Conservation (phyloP, 345 rosid species). For the Salix purpurea region DNA sequence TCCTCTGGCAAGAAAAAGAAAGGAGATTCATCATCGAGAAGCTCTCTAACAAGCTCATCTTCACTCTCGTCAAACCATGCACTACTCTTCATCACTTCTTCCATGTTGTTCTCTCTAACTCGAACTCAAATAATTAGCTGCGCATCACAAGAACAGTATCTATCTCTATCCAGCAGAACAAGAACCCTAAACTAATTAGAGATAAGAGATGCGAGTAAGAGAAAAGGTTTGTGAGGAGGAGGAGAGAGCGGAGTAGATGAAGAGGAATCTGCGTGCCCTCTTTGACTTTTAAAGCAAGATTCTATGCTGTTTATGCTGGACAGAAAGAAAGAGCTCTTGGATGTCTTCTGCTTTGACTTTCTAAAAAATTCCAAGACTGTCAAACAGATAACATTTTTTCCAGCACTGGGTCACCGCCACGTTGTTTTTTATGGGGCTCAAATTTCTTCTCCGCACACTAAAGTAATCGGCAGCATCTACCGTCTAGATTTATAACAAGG, state of each 20-base stretch:
- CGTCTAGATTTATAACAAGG: neutral
- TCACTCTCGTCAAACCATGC: constrained; percentile 17
- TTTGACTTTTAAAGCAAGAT: constrained; percentile 14
- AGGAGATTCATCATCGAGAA: constrained; percentile 47
- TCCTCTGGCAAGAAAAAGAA: constrained; percentile 35
- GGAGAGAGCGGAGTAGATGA: constrained; percentile 50
- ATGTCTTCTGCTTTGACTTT: constrained; percentile 21
- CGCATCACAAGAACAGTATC: constrained; percentile 7
- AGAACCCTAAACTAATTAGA: neutral
- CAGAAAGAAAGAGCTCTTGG: neutral
- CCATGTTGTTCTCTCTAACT: constrained; percentile 16
- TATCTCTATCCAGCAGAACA: neutral
- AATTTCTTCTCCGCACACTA: neutral
- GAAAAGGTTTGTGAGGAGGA: constrained; percentile 7
- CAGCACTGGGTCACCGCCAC: constrained; percentile 16
- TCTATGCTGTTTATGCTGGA: constrained; percentile 2
- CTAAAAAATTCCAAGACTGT: constrained; percentile 15
- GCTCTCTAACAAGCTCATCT: constrained; percentile 48
- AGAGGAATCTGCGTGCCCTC: constrained; percentile 18
- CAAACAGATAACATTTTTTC: constrained; percentile 5
- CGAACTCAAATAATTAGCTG: neutral
- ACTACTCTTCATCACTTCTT: constrained; percentile 22
- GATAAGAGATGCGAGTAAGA: constrained; percentile 10
- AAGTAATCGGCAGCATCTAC: constrained; percentile 3
- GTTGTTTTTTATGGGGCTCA: neutral